Conservation (phyloP, 2,329 filamentous ascomycete genomes). For the Phaeophleospora eucalypticola region DNA sequence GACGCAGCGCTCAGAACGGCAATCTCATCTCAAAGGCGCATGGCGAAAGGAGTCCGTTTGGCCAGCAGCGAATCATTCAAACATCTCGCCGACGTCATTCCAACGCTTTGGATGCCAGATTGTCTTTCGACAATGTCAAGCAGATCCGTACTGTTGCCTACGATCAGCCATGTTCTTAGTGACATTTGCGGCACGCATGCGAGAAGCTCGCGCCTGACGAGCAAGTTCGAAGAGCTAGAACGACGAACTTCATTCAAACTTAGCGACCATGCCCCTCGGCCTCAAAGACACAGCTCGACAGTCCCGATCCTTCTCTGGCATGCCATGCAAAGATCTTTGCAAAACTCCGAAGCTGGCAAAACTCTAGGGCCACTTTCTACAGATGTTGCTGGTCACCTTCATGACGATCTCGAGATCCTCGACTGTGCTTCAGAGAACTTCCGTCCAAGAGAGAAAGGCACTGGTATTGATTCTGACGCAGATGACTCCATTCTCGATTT, state of each 20-base stretch:
- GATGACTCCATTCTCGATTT: too few species aligned
- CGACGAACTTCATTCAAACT: neutral
- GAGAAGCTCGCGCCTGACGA: constrained; percentile 4
- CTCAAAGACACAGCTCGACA: too few species aligned
- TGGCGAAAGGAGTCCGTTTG: constrained; percentile 27
- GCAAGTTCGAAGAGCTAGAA: constrained; percentile 16
- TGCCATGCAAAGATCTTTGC: neutral
- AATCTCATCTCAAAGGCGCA: constrained; percentile 28
- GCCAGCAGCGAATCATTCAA: constrained; percentile 32
- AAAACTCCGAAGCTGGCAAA: neutral
- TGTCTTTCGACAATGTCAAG: constrained; percentile 30
- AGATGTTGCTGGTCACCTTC: neutral
- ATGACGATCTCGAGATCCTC: neutral
- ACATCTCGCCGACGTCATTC: constrained; percentile 37
- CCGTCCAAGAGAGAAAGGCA: too few species aligned
- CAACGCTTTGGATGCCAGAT: constrained; percentile 38
- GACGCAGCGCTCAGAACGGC: constrained; percentile 31
- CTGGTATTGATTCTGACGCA: too few species aligned
- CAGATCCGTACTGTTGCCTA: constrained; percentile 37
- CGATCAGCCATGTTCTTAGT: constrained; percentile 33
- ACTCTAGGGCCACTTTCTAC: neutral
- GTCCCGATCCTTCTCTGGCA: constrained; percentile 6
- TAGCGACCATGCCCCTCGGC: neutral
- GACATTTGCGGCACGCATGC: constrained; percentile 11
- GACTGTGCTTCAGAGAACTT: neutral